Evolutionary conservation across 306 rosid species (phyloP), one percentile per base, ranked within the genome.

Genomic region (Quercus gilva): DNA sequence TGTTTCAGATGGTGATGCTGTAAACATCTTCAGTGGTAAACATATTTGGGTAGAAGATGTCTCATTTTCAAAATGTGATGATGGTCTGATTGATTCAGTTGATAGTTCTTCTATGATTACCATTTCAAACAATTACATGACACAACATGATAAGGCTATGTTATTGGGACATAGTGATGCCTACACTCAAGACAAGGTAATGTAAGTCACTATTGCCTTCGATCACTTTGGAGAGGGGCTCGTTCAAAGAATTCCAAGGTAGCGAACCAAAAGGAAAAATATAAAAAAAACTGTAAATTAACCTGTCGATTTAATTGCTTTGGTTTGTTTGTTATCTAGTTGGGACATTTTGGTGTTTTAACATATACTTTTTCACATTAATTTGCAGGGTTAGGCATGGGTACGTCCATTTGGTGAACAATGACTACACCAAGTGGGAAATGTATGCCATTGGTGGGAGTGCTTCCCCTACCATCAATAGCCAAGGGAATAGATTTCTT

Each of bases 391-490:
- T 98, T 58, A 89, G 99, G 87, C 98, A 89, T 81, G 97, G 98
- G 28, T 95, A 95, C 55, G 90, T 95, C 74, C 99, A 95, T 85
- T 98, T 95, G 87, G 98, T 95, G 75, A 95, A 95, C 91, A 95
- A 95, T 90, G 99, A 95, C 98, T 93, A 95, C 18, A 92, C 97
- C 41, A 98, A 93, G 52, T 93, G 99, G 99, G 94, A 95, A 89
- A 95, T 93, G 99, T 95, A 95, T 64, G 99, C 99, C 68, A 93
- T 95, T 71, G 98, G 99, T n/a, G 99, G 97, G 13, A 95, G 98
- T 84, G 98, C 93, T 4, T 33, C 83, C 74, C 99, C 99, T 2
- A 95, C 99, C 53, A 95, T 95, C 87, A 95, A 95, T 69, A 92
- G 98, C 75, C 96, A 95, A 79, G 99, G 97, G n/a, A 95, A 93